phyloP scores from a whole-genome alignment of 2,329 filamentous ascomycete genomes.

The Cercospora zeina region DNA sequence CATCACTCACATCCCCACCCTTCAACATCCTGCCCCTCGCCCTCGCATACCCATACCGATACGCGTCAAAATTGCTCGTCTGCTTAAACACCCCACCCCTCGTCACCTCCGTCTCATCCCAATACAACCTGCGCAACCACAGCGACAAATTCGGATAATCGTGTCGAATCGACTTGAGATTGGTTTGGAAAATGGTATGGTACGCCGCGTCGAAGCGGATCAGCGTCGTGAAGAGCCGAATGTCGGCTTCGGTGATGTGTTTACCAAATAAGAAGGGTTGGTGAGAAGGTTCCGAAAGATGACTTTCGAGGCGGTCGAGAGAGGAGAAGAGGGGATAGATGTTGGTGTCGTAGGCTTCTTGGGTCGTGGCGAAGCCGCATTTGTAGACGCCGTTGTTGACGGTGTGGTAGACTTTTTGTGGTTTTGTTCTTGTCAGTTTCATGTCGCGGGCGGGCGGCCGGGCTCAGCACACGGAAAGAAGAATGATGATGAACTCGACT shows the following conservation, averaged over 20 bases:
- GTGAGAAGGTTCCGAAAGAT: constrained; percentile 57
- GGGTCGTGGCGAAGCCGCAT: constrained; percentile 78
- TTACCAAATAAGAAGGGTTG: constrained; percentile 73
- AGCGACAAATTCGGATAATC: constrained; percentile 56
- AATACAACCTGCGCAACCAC: constrained; percentile 52
- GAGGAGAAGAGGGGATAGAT: constrained; percentile 71
- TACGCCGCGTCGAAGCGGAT: constrained; percentile 75
- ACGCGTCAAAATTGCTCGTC: constrained; percentile 47
- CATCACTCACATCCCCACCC: constrained; percentile 14
- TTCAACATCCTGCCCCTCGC: constrained; percentile 21
- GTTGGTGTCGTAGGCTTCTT: constrained; percentile 77
- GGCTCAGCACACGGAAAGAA: neutral
- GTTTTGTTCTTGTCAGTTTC: no score
- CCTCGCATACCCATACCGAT: constrained; percentile 25
- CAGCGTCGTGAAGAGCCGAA: constrained; percentile 59
- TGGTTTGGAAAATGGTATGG: constrained; percentile 82
- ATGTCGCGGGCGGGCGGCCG: no score
- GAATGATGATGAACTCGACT: neutral
- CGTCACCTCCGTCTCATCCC: constrained; percentile 47
- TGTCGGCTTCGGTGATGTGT: constrained; percentile 67
- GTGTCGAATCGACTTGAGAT: constrained; percentile 62
- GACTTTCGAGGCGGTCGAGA: constrained; percentile 73
- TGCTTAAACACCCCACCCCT: constrained; percentile 45
- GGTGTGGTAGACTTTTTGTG: constrained; percentile 52
- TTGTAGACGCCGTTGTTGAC: constrained; percentile 44